Percentiles rank a stretch among this genome's conserved stretches.
Evolutionary conservation across 306 rosid species (phyloP).

Genomic region (Ammopiptanthus mongolicus): DNA sequence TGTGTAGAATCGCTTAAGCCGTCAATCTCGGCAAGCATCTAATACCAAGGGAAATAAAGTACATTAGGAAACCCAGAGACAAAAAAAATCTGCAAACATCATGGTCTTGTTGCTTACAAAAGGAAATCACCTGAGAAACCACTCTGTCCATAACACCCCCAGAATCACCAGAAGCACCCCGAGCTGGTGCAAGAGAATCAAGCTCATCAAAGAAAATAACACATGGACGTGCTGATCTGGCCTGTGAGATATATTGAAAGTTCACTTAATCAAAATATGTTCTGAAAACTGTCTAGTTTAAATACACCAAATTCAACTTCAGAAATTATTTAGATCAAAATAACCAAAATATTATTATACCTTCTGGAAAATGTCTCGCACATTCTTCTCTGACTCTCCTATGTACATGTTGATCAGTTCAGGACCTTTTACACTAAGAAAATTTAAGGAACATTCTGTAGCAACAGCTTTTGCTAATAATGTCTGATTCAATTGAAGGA

Average conservation of each 20-base stretch:
- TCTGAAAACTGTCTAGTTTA: background rate
- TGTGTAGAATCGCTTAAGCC: constrained; percentile 88
- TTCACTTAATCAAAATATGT: constrained; percentile 12
- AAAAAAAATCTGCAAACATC: background rate
- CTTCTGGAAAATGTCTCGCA: constrained; percentile 89
- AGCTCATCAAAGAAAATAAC: constrained; percentile 96
- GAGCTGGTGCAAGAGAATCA: constrained; percentile 97
- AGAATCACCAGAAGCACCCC: constrained; percentile 96
- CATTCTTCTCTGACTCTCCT: constrained; percentile 97
- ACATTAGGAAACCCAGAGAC: constrained; percentile 18
- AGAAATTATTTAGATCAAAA: constrained; percentile 17
- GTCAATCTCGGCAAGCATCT: constrained; percentile 99
- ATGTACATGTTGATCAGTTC: constrained; percentile 96
- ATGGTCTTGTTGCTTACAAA: background rate
- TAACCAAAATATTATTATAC: constrained; percentile 32
- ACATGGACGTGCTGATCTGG: constrained; percentile 94
- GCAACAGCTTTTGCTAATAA: constrained; percentile 98
- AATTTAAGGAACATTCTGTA: constrained; percentile 91
- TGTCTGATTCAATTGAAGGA: constrained; percentile 48
- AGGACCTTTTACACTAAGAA: constrained; percentile 95
- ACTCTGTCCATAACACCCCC: constrained; percentile 98
- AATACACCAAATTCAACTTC: background rate
- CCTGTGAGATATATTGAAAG: constrained; percentile 37
- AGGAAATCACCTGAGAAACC: constrained; percentile 81
- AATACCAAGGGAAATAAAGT: constrained; percentile 19